A percentile compares a stretch with the other conserved stretches of the same genome.
These are phyloP conservation scores for Leptographium lundbergii DNA, from an alignment of 2,329 filamentous ascomycete species.

Conservation along the genomic window DNA sequence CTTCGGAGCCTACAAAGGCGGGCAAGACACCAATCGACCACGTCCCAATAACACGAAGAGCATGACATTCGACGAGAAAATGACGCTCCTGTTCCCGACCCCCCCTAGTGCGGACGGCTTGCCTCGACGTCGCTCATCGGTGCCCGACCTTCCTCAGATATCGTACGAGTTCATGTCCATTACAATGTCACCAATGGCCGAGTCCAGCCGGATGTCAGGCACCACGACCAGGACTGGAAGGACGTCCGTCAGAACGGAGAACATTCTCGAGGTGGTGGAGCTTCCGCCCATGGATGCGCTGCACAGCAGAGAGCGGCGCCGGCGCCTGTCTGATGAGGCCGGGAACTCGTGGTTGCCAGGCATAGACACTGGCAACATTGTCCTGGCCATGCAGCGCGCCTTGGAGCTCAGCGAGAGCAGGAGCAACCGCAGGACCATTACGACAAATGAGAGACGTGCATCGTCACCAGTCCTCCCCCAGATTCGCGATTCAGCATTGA, in stretches of 20 bases:
- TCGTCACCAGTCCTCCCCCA: conserved; percentile 38
- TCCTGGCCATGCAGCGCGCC: neutral
- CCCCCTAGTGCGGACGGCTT: conserved; percentile 17
- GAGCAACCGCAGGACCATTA: conserved; percentile 10
- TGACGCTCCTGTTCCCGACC: conserved; percentile 35
- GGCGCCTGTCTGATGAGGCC: conserved; percentile 21
- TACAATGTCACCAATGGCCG: conserved; percentile 12
- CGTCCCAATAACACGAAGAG: conserved; percentile 41
- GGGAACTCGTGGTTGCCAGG: conserved; percentile 26
- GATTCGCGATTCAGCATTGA: conserved; percentile 21
- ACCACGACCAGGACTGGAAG: conserved; percentile 24
- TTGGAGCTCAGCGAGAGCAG: conserved; percentile 10
- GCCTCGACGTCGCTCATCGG: conserved; percentile 20
- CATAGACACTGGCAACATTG: neutral
- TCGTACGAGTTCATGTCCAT: conserved; percentile 18
- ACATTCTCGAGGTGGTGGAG: conserved; percentile 26
- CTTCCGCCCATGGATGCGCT: conserved; percentile 8
- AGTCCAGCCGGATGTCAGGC: conserved; percentile 14
- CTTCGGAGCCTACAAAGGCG: conserved; percentile 16
- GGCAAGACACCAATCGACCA: conserved; percentile 20
- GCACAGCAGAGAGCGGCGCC: neutral
- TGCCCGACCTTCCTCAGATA: conserved; percentile 31
- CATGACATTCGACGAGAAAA: conserved; percentile 47
- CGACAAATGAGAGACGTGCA: conserved; percentile 23
- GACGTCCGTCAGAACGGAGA: conserved; percentile 26